phyloP scores from a whole-genome alignment of 805 yeast genomes.

The Danielia oregonensis region DNA sequence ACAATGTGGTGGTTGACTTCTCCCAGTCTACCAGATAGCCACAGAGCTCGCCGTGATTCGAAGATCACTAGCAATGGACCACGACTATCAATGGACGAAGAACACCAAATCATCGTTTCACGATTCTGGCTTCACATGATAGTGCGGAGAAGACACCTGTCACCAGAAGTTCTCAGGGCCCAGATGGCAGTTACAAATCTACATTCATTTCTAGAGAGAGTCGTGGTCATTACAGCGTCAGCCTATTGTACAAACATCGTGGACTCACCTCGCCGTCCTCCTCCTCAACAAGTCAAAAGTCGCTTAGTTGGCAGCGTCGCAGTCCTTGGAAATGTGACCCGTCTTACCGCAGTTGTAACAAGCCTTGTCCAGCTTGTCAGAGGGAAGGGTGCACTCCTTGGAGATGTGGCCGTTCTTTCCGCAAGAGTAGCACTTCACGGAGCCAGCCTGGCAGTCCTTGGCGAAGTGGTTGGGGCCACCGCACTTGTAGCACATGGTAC shows the following conservation, averaged over 20 bases:
- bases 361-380: slow-evolving; percentile 45
- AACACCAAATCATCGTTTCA: too few relatives aligned
- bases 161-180: too few relatives aligned
- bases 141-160: too few relatives aligned
- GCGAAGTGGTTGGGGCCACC: slow-evolving; percentile 94
- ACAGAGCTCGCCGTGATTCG: too few relatives aligned
- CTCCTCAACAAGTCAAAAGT: background rate
- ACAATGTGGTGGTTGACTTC: slow-evolving; percentile 63
- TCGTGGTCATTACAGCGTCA: slow-evolving; percentile 17
- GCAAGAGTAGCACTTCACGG: slow-evolving; percentile 84
- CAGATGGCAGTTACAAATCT: too few relatives aligned
- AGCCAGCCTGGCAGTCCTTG: slow-evolving; percentile 76
- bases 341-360: slow-evolving; percentile 73
- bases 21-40: slow-evolving; percentile 40
- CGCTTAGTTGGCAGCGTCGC: slow-evolving; percentile 30
- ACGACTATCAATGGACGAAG: background rate
- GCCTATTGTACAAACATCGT: slow-evolving; percentile 12
- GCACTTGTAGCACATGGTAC: slow-evolving; percentile 78
- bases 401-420: slow-evolving; percentile 88
- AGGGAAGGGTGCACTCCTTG: slow-evolving; percentile 66
- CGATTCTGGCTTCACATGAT: too few relatives aligned
- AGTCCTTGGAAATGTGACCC: slow-evolving; percentile 87
- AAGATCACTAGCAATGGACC: background rate
- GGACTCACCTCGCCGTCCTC: slow-evolving; percentile 12
- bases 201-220: too few relatives aligned